Evolutionary conservation across 441 rosid species (phyloP).

Genomic region (Erysimum cheiri): DNA sequence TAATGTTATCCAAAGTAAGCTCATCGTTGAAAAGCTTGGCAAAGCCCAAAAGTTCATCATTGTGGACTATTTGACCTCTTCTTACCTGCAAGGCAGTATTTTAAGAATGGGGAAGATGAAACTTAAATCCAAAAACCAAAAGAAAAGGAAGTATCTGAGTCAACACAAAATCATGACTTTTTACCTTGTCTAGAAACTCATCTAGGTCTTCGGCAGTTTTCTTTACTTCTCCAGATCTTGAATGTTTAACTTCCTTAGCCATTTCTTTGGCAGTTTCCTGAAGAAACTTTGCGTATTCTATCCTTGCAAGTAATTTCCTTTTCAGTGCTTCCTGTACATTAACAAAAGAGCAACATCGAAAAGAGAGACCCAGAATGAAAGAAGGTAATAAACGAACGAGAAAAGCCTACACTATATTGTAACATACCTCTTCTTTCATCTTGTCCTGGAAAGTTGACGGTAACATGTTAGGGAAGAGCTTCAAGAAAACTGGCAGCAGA

Average conservation of each 20-base stretch:
- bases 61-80: slow-evolving; percentile 66
- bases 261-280: slow-evolving; percentile 81
- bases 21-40: slow-evolving; percentile 88
- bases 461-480: slow-evolving; percentile 70
- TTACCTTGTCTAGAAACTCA: slow-evolving; percentile 59
- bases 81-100: slow-evolving; percentile 59
- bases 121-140: slow-evolving; percentile 1
- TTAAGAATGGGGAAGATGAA: slow-evolving; percentile 21
- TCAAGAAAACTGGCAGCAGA: slow-evolving; percentile 72
- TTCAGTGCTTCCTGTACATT: slow-evolving; percentile 64
- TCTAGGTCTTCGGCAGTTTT: slow-evolving; percentile 70
- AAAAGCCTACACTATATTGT: slow-evolving; percentile 10
- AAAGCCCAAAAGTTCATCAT: slow-evolving; percentile 80
- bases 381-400: slow-evolving; percentile 12
- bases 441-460: slow-evolving; percentile 78
- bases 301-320: slow-evolving; percentile 68
- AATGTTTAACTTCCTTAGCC: slow-evolving; percentile 72
- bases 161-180: slow-evolving; percentile 31
- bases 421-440: slow-evolving; percentile 67
- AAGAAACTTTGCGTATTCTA: slow-evolving; percentile 93
- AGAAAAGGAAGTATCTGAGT: slow-evolving; percentile 10
- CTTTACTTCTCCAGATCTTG: slow-evolving; percentile 60
- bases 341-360: slow-evolving; percentile 26
- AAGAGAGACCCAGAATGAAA: slow-evolving; percentile 22
- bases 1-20: slow-evolving; percentile 81